Evolutionary conservation across 176 grass and related monocot species (phyloP).

Genomic region (Coix lacrymajobi): DNA sequence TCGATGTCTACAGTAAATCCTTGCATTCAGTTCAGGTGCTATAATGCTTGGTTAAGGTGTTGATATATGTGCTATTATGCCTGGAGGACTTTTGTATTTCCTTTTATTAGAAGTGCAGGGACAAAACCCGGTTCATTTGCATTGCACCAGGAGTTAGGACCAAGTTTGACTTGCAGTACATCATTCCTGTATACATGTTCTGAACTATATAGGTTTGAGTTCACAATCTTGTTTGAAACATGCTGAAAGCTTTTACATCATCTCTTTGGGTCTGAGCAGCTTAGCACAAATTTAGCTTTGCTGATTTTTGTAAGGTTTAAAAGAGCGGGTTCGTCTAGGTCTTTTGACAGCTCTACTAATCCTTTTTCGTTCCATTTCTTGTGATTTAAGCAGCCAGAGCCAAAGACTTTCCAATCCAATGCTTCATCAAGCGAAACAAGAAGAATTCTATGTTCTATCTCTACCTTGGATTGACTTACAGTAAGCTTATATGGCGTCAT

Average conservation of each 20-base stretch:
- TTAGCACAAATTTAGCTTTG: not conserved
- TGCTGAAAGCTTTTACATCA: not conserved
- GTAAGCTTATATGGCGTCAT: slow-evolving; percentile 23
- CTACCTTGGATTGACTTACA: slow-evolving; percentile 45
- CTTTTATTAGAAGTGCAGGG: no score
- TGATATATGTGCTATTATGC: not conserved
- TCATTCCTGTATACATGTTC: not conserved
- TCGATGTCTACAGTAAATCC: not conserved
- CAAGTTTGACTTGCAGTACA: not conserved
- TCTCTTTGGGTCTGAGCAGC: not conserved
- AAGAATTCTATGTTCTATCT: slow-evolving; percentile 50
- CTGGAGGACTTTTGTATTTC: no score
- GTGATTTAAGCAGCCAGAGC: slow-evolving; percentile 38
- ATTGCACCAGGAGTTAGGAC: no score
- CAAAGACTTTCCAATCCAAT: slow-evolving; percentile 51
- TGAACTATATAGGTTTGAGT: not conserved
- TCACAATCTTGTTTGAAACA: not conserved
- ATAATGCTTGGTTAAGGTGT: not conserved
- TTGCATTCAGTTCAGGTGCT: not conserved
- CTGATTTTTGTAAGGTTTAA: not conserved
- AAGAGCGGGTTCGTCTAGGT: not conserved
- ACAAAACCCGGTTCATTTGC: no score
- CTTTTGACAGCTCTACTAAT: slow-evolving; percentile 2
- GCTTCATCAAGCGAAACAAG: slow-evolving; percentile 68
- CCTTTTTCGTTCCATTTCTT: not conserved